A percentile compares a stretch with the other conserved stretches of the same genome.
phyloP scores from a whole-genome alignment of 257 asterid genomes.

The Asclepias syriaca region DNA sequence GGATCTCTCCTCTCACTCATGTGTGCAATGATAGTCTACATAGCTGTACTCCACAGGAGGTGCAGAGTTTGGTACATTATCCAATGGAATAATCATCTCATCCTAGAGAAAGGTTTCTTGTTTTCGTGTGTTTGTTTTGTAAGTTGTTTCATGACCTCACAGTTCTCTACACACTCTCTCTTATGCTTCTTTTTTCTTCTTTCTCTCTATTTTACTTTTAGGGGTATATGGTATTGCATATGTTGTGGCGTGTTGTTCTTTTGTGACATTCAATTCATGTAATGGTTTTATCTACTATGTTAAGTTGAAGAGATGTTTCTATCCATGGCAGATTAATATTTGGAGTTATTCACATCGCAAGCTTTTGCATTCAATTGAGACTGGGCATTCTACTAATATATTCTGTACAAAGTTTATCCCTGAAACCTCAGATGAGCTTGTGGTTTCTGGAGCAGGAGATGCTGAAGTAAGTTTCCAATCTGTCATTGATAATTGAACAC shows the following conservation, averaged over 20 bases:
- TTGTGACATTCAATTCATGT: not conserved
- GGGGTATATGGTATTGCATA: not conserved
- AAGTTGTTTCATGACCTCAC: not conserved
- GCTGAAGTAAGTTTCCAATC: slow-evolving; percentile 62
- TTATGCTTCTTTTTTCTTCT: not conserved
- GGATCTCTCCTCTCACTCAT: not conserved
- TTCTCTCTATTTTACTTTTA: not conserved
- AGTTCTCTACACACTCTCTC: not conserved
- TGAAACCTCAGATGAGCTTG: slow-evolving; percentile 87
- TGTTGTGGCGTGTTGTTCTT: not conserved
- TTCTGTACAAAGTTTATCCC: slow-evolving; percentile 96
- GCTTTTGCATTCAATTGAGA: slow-evolving; percentile 82
- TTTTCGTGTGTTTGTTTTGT: not conserved
- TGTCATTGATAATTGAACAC: not conserved
- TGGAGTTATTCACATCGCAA: slow-evolving; percentile 75
- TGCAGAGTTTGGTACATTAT: not conserved
- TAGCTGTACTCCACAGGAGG: not conserved
- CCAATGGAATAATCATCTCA: not conserved
- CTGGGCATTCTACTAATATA: slow-evolving; percentile 89
- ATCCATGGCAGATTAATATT: slow-evolving; percentile 70
- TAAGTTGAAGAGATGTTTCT: slow-evolving; percentile 1
- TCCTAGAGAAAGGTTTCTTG: not conserved
- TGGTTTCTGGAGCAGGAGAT: slow-evolving; percentile 98
- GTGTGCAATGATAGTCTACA: not conserved
- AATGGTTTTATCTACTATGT: not conserved